Percentiles rank a stretch among this genome's conserved stretches.
phyloP scores from a whole-genome alignment of 441 rosid genomes.

The Erodium moschatum region DNA sequence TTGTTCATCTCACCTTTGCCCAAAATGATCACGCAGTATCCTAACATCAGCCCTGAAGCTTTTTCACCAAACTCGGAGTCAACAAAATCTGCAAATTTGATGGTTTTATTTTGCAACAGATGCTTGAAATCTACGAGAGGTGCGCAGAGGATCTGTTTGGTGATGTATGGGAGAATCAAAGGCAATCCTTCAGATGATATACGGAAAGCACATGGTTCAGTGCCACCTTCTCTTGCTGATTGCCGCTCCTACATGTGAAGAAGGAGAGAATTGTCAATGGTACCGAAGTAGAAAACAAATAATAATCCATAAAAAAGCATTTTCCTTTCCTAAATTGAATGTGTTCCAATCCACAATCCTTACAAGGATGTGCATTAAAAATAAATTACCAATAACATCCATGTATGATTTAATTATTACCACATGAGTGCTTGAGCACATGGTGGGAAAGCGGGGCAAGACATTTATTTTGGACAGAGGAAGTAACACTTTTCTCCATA shows the following conservation, averaged over 20 bases:
- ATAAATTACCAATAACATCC: too few relatives aligned
- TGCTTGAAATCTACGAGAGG: constrained; percentile 65
- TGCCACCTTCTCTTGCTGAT: constrained; percentile 59
- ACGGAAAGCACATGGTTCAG: constrained; percentile 65
- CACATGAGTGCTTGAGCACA: too few relatives aligned
- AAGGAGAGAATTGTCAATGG: not conserved
- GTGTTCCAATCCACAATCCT: too few relatives aligned
- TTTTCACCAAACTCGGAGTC: constrained; percentile 53
- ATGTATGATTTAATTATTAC: too few relatives aligned
- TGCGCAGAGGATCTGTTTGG: constrained; percentile 65
- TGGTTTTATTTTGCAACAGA: constrained; percentile 62
- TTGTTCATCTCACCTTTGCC: constrained; percentile 35
- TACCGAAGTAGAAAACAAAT: not conserved
- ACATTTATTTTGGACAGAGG: too few relatives aligned
- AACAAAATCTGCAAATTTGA: constrained; percentile 60
- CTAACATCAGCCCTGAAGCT: constrained; percentile 64
- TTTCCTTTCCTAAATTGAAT: too few relatives aligned
- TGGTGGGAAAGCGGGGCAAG: too few relatives aligned
- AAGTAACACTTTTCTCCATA: too few relatives aligned
- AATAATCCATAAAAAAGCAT: too few relatives aligned
- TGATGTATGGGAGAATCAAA: constrained; percentile 71
- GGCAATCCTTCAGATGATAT: constrained; percentile 91
- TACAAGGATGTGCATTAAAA: too few relatives aligned
- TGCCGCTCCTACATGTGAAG: constrained; percentile 58
- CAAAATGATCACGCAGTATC: constrained; percentile 74